Base-by-base conservation (phyloP, 2,329 filamentous ascomycete species). In the Pleurostoma richardsiae region DNA sequence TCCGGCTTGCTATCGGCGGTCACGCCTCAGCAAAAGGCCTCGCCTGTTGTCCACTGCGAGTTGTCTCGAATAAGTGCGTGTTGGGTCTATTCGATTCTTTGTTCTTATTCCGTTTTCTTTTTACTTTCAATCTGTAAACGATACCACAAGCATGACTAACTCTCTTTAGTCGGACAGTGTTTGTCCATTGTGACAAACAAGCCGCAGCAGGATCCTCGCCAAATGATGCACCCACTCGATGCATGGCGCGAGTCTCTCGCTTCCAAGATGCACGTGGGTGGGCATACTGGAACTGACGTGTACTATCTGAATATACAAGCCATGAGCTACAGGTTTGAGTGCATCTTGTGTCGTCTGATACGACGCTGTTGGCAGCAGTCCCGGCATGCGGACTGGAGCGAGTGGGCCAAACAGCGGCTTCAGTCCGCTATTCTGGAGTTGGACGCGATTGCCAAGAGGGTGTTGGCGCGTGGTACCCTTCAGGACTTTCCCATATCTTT, bases 311-410 rank as follows among this genome's bases (percentile, higher is more conserved):
- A 53, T 46, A 46, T 51, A 48, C 50, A 54, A 54, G 48, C 53
- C 42, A 51, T 53, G 48, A 54, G 53, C 46, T 56, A 56, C 46
- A 52, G 53, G 47, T 56, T 53, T 50, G 52, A 54, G 50, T 53
- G 48, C 43, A 50, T 56, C 48, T 50, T 56, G 50, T 56, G 53
- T 50, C 53, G 53, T 47, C 50, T 54, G 44, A 53, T 56, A 48
- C 50, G 53, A 51, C 50, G 53, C 47, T 40, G 46, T 48, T 52
- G 42, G 50, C 52, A 53, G 48, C 48, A 53, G 46, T 53, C 48
- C 50, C 48, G 29, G 47, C 50, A 52, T 50, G 42, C 41, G 42
- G 48, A 56, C 39, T 56, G 53, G 53, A 50, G 52, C 52, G 52
- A 56, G 41, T 56, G 50, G 52, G 53, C 48, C 36, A 50, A 47